These are phyloP conservation scores for Hymenotorrendiella dingleyae DNA, from an alignment of 2,329 filamentous ascomycete genomes.

Conservation along the genomic window DNA sequence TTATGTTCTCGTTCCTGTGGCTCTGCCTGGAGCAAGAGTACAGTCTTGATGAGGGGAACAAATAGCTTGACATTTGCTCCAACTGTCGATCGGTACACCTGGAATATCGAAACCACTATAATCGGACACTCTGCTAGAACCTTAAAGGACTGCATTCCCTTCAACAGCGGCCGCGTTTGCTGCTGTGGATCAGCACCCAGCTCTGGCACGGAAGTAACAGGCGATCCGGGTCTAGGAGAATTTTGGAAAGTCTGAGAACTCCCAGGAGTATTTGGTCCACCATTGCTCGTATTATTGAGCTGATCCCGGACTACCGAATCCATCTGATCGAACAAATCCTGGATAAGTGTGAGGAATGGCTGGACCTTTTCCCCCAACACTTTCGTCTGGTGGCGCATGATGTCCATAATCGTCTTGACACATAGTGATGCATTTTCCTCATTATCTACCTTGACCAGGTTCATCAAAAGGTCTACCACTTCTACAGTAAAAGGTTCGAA, in stretches of 20 bases:
- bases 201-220: slow-evolving; percentile 69
- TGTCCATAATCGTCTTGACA: slow-evolving; percentile 96
- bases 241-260: slow-evolving; percentile 65
- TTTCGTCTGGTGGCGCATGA: slow-evolving; percentile 88
- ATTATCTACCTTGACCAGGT: slow-evolving; percentile 83
- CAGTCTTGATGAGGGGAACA: slow-evolving; percentile 87
- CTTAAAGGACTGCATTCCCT: slow-evolving; percentile 98
- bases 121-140: slow-evolving; percentile 97
- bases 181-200: slow-evolving; percentile 76
- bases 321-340: slow-evolving; percentile 94
- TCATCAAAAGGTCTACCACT: slow-evolving; percentile 85
- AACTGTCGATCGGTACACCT: slow-evolving; percentile 78
- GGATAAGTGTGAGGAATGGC: slow-evolving; percentile 82
- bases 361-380: slow-evolving; percentile 78
- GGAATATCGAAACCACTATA: slow-evolving; percentile 96
- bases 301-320: slow-evolving; percentile 92
- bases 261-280: slow-evolving; percentile 60
- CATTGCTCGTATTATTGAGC: slow-evolving; percentile 70
- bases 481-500: slow-evolving; percentile 86
- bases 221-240: slow-evolving; percentile 83
- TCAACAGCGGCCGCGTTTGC: slow-evolving; percentile 72
- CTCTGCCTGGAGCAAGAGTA: slow-evolving; percentile 81
- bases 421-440: slow-evolving; percentile 98
- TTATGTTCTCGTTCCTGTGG: slow-evolving; percentile 88
- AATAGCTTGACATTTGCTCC: slow-evolving; percentile 83